Conservation (phyloP, 192 early-diverging fungal species). For the Endogone sp. region DNA sequence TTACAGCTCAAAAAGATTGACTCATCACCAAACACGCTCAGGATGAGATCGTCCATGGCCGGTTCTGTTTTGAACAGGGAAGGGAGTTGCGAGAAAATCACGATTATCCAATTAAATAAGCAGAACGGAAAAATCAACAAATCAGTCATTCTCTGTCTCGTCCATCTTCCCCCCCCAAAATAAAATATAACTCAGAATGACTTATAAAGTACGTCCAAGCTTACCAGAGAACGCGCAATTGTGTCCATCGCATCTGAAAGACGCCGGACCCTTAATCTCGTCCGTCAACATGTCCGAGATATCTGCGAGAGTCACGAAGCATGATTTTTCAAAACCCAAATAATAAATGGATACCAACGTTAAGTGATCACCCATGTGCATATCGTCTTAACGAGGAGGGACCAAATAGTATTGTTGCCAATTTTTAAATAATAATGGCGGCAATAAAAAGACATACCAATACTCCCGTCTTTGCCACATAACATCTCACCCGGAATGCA, state of each 20-base stretch:
- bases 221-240: slow-evolving; percentile 61
- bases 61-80: slow-evolving; percentile 44
- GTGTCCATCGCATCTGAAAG: slow-evolving; percentile 56
- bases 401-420: too few relatives aligned
- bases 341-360: too few relatives aligned
- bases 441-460: too few relatives aligned
- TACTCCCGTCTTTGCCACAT: slow-evolving; percentile 76
- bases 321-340: too few relatives aligned
- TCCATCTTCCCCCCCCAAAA: too few relatives aligned
- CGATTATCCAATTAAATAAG: too few relatives aligned
- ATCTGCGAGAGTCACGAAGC: slow-evolving; percentile 45
- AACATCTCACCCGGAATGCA: slow-evolving; percentile 79
- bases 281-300: slow-evolving; percentile 75
- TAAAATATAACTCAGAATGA: too few relatives aligned
- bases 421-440: too few relatives aligned
- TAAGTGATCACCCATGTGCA: too few relatives aligned
- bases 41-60: slow-evolving; percentile 82
- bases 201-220: neutral
- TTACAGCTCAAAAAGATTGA: slow-evolving; percentile 75
- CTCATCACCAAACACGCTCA: slow-evolving; percentile 74
- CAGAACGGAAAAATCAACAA: too few relatives aligned
- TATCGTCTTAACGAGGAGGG: too few relatives aligned
- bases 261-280: slow-evolving; percentile 72
- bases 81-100: neutral
- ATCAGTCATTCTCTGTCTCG: too few relatives aligned